Percentiles rank a stretch among this genome's conserved stretches.
These are phyloP conservation scores for Plasmodiophora brassicae DNA, from an alignment of 208 protist species.

Conservation along the genomic window DNA sequence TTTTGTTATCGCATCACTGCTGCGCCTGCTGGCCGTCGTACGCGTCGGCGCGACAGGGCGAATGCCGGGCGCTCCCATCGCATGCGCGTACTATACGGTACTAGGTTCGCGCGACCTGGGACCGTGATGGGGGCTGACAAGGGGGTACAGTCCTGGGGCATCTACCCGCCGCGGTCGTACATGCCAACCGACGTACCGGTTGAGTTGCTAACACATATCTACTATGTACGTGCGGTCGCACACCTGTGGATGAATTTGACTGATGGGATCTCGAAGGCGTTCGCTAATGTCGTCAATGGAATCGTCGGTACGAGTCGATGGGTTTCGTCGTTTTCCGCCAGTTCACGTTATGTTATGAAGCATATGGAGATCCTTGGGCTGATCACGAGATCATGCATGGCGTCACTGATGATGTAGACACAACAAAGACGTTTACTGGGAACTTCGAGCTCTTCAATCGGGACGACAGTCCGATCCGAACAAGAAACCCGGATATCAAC, in stretches of 20 bases:
- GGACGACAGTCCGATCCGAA: not conserved
- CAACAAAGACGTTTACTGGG: not conserved
- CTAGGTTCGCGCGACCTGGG: no score
- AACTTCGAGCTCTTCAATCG: not conserved
- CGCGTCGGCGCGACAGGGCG: no score
- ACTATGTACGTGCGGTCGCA: not conserved
- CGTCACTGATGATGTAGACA: not conserved
- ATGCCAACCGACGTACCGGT: not conserved
- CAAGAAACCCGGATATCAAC: not conserved
- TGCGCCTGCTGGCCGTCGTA: no score
- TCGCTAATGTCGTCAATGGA: not conserved
- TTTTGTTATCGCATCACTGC: no score
- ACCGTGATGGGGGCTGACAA: no score
- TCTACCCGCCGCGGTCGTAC: not conserved
- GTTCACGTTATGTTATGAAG: not conserved
- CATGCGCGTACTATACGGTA: no score
- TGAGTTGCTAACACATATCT: not conserved
- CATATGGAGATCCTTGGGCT: not conserved
- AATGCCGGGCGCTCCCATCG: no score
- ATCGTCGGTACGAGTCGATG: not conserved
- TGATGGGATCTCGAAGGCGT: not conserved
- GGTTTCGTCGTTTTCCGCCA: not conserved
- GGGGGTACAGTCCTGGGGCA: not conserved
- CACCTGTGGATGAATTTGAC: not conserved
- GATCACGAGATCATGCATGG: not conserved